These are phyloP conservation scores for Annulohypoxylon maeteangense DNA, from an alignment of 495 filamentous ascomycete genomes.

Conservation along the genomic window DNA sequence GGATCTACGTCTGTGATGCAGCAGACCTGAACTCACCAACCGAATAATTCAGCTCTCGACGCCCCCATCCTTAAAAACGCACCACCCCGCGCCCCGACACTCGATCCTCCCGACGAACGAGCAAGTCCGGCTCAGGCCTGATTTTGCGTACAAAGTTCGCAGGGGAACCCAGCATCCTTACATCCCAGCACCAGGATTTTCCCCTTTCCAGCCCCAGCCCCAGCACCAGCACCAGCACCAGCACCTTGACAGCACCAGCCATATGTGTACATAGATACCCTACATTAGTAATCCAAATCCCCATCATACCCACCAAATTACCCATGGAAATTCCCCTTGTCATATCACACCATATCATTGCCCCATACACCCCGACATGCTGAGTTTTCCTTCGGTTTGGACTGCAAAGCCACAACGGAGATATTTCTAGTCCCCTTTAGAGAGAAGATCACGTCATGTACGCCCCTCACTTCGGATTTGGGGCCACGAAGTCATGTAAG, in stretches of 20 bases:
- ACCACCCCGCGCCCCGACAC: conserved; percentile 39
- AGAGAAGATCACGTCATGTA: conserved; percentile 52
- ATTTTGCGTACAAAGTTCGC: conserved; percentile 46
- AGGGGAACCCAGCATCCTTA: conserved; percentile 47
- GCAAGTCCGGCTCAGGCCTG: conserved; percentile 41
- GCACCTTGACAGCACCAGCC: conserved; percentile 23
- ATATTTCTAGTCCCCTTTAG: conserved; percentile 48
- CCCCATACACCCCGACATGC: conserved; percentile 44
- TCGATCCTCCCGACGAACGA: conserved; percentile 46
- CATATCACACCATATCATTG: conserved; percentile 23
- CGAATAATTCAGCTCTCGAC: conserved; percentile 3
- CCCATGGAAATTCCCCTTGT: conserved; percentile 33
- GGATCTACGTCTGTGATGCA: conserved; percentile 60
- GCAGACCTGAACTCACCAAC: conserved; percentile 52
- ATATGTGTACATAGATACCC: conserved; percentile 48
- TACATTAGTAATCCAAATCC: conserved; percentile 46
- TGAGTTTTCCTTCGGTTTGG: conserved; percentile 53
- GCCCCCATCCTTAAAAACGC: conserved; percentile 27
- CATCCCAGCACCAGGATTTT: conserved; percentile 14
- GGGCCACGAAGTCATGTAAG: conserved; percentile 53
- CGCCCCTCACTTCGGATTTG: conserved; percentile 40
- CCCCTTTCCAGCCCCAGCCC: background rate
- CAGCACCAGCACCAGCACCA: conserved; percentile 8
- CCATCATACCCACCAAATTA: conserved; percentile 6
- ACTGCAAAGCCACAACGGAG: conserved; percentile 49